Evolutionary conservation across 2,329 filamentous ascomycete genomes (phyloP).

Genomic region (Hymenoscyphus linearis): DNA sequence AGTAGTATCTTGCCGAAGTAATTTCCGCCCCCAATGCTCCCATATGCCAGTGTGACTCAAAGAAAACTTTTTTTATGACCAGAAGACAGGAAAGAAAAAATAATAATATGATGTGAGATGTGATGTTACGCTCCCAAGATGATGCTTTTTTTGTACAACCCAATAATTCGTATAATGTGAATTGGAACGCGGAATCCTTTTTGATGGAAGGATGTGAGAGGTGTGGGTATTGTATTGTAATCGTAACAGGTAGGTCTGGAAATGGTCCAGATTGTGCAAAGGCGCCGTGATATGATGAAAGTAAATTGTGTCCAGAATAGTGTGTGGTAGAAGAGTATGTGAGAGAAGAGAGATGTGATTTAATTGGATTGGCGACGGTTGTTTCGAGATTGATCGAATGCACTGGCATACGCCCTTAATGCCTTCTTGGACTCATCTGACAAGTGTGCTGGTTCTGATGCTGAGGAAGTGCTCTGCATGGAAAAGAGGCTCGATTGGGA

Average conservation of each 20-base stretch:
- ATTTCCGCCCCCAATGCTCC: constrained; percentile 10
- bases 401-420: constrained; percentile 78
- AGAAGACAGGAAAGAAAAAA: constrained; percentile 3
- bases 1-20: constrained; percentile 4
- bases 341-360: neutral
- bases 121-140: constrained; percentile 22
- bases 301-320: neutral
- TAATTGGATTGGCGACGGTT: constrained; percentile 30
- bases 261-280: constrained; percentile 24
- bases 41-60: constrained; percentile 20
- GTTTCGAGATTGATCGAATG: constrained; percentile 65
- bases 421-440: constrained; percentile 75
- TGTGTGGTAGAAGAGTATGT: neutral
- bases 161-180: constrained; percentile 15
- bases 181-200: constrained; percentile 25
- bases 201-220: constrained; percentile 19
- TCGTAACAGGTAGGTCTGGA: constrained; percentile 20
- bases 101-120: constrained; percentile 18
- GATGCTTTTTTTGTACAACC: constrained; percentile 31
- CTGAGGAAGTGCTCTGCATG: constrained; percentile 53
- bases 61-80: constrained; percentile 23
- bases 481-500: constrained; percentile 83
- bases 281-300: constrained; percentile 8
- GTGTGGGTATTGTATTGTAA: constrained; percentile 21
- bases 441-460: constrained; percentile 51